Evolutionary conservation across 352 stramenopile genomes (phyloP), one percentile per base, ranked within the genome.

Genomic region (Phytophthora constricta): DNA sequence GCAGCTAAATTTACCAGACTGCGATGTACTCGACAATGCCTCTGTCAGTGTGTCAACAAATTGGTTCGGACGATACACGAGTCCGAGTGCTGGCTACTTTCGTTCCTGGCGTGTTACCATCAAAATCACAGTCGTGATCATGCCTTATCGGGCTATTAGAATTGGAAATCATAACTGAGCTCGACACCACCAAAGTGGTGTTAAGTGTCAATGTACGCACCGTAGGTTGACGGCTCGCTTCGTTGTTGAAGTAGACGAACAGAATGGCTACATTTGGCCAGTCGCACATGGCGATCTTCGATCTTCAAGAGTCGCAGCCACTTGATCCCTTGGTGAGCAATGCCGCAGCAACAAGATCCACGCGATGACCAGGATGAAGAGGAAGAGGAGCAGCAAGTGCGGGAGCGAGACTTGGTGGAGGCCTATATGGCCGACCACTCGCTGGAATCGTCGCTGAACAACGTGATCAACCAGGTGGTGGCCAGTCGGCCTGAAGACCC

Each of bases 361-460:
- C 42, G 26, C 11, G 37, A 70, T 39, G 57, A 65, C 3, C 50
- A 62, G 19, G 54, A 76, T 1, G 65, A 70, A n/a, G 69, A 74
- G 4, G 65, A 78, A 1, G 64, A 80, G 16, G 74, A 72, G 5
- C 65, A 78, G 17, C 71, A 86, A 39, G 61, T 70, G 20, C 77
- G 76, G 16, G 85, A 93, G 64, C 79, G 82, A n/a, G 86, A 93
- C 42, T 61, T 91, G 27, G 83, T 93, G 14, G 87, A 95, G 64
- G 70, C 77, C 7, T 95, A 95, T 56, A 59, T 95, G 37, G 59
- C 74, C 19, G 81, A 92, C 37, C 84, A 95, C 71, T 70, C 76
- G 58, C 73, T 95, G 13, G 87, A 95, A 62, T 67, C 65, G 27
- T 70, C 76, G 9, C 73, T 95, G 1, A 95, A 92, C 49, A 78